Percentiles rank a stretch among this genome's conserved stretches.
These are phyloP conservation scores for Yueomyces sp. DNA, from an alignment of 805 yeast species.

Conservation along the genomic window DNA sequence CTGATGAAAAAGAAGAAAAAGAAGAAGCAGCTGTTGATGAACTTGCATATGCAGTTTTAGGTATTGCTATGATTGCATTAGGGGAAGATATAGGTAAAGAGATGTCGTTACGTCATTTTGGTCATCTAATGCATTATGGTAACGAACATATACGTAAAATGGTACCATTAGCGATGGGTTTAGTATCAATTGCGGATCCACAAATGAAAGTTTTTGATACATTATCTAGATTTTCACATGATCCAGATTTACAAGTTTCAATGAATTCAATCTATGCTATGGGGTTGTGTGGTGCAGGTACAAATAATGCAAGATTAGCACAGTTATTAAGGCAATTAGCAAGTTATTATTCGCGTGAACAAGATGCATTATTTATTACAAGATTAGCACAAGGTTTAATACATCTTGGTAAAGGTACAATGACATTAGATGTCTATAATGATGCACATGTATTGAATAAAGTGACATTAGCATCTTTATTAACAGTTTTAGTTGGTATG, in stretches of 20 bases:
- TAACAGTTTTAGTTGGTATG: constrained; percentile 73
- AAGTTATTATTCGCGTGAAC: constrained; percentile 78
- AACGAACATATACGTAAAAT: constrained; percentile 81
- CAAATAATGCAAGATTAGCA: constrained; percentile 95
- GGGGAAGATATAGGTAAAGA: constrained; percentile 98
- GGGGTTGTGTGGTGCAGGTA: constrained; percentile 98
- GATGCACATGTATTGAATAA: constrained; percentile 81
- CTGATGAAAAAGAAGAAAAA: constrained; percentile 19
- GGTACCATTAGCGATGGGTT: constrained; percentile 97
- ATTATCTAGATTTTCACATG: constrained; percentile 90
- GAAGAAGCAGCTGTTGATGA: constrained; percentile 24
- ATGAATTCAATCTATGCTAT: constrained; percentile 88
- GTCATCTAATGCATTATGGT: constrained; percentile 96
- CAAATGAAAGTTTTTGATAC: constrained; percentile 97
- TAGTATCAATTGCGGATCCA: constrained; percentile 85
- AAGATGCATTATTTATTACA: constrained; percentile 83
- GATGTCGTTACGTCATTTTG: constrained; percentile 93
- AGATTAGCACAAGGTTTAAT: constrained; percentile 91
- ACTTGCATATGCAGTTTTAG: constrained; percentile 78
- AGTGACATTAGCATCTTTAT: constrained; percentile 77
- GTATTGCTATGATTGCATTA: constrained; percentile 87
- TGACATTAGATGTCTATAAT: constrained; percentile 77
- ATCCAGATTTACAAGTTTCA: constrained; percentile 86
- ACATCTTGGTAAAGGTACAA: constrained; percentile 92
- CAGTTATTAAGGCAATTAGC: constrained; percentile 92